Evolutionary conservation across 2,329 filamentous ascomycete species (phyloP).

Genomic region (Trichoderma koningiopsis): DNA sequence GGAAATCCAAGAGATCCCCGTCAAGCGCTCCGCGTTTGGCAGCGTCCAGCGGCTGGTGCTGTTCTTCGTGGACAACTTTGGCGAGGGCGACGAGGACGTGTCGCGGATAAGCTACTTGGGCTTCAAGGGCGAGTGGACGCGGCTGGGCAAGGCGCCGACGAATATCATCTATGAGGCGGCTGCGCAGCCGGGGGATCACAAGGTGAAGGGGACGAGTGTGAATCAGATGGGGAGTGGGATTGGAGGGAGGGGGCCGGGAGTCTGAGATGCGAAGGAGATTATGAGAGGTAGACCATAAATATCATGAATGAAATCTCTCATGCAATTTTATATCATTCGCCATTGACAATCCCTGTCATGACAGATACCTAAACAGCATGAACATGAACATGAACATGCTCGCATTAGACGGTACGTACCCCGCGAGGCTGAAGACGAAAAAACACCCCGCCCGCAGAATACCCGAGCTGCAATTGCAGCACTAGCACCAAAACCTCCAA

Average conservation of each 20-base stretch:
- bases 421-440: slow-evolving; percentile 17
- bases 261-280: slow-evolving; percentile 28
- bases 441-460: slow-evolving; percentile 26
- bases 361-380: neutral
- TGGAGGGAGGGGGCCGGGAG: slow-evolving; percentile 46
- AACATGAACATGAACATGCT: neutral
- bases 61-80: slow-evolving; percentile 92
- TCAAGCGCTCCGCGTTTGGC: slow-evolving; percentile 87
- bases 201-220: slow-evolving; percentile 58
- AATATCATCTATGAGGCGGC: slow-evolving; percentile 93
- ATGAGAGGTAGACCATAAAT: neutral
- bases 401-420: slow-evolving; percentile 13
- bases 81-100: slow-evolving; percentile 75
- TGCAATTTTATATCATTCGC: too few species aligned
- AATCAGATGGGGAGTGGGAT: slow-evolving; percentile 60
- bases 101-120: slow-evolving; percentile 81
- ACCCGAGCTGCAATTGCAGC: slow-evolving; percentile 20
- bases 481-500: slow-evolving; percentile 23
- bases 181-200: slow-evolving; percentile 87
- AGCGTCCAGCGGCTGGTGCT: slow-evolving; percentile 79
- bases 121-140: slow-evolving; percentile 94
- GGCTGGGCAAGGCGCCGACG: slow-evolving; percentile 68
- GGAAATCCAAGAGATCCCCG: slow-evolving; percentile 82
- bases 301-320: neutral
- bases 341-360: neutral